These are phyloP conservation scores for Bryoglossum gracile DNA, from an alignment of 495 filamentous ascomycete species.

Conservation along the genomic window DNA sequence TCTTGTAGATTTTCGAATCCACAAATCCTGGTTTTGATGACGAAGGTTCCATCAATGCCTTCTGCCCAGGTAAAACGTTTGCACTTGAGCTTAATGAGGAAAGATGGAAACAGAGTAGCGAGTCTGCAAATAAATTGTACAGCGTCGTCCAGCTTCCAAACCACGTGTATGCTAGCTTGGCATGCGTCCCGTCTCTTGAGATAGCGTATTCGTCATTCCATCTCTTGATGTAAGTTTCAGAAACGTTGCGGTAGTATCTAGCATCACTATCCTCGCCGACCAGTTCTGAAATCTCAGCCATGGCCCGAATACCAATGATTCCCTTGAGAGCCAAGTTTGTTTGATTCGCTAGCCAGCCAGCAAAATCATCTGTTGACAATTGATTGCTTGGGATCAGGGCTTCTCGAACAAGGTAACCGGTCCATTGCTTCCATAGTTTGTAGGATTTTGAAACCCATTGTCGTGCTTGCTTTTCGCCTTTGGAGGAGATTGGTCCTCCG, in stretches of 20 bases:
- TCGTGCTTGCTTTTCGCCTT: slow-evolving; percentile 43
- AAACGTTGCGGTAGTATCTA: slow-evolving; percentile 58
- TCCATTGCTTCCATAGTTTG: slow-evolving; percentile 86
- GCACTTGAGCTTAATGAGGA: slow-evolving; percentile 20
- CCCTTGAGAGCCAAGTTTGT: slow-evolving; percentile 92
- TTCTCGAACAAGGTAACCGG: slow-evolving; percentile 81
- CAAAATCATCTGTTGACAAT: slow-evolving; percentile 92
- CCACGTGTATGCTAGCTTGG: slow-evolving; percentile 90
- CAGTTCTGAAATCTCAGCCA: slow-evolving; percentile 73
- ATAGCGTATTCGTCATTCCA: slow-evolving; percentile 74
- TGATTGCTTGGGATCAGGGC: slow-evolving; percentile 81
- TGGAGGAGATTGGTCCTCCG: slow-evolving; percentile 27
- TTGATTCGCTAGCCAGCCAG: slow-evolving; percentile 85
- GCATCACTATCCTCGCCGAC: slow-evolving; percentile 60
- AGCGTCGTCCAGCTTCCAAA: slow-evolving; percentile 93
- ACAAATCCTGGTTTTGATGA: slow-evolving; percentile 44
- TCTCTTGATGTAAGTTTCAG: slow-evolving; percentile 68
- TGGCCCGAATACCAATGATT: slow-evolving; percentile 89
- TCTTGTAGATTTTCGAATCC: slow-evolving; percentile 67
- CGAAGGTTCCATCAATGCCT: slow-evolving; percentile 30
- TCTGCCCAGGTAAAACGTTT: slow-evolving; percentile 28
- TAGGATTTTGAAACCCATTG: slow-evolving; percentile 57
- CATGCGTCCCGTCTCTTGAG: slow-evolving; percentile 73
- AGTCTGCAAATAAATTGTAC: slow-evolving; percentile 84
- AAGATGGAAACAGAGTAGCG: slow-evolving; percentile 74